Conservation (phyloP, 2,329 filamentous ascomycete species). For the Pseudodiploospora longispora region DNA sequence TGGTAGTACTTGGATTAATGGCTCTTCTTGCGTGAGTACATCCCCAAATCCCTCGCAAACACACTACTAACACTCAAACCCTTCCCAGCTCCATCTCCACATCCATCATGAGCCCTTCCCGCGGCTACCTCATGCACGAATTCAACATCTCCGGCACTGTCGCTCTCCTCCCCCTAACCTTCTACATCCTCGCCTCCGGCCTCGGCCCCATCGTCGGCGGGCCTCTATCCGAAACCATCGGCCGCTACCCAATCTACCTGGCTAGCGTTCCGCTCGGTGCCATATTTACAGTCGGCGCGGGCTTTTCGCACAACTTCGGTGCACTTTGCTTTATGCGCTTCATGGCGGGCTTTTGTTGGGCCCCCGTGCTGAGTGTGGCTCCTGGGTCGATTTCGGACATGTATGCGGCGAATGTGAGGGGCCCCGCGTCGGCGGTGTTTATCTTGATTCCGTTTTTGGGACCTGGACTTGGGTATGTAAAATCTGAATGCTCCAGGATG, state of each 20-base stretch:
- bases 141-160: constrained; percentile 48
- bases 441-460: constrained; percentile 46
- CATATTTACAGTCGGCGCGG: constrained; percentile 49
- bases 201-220: constrained; percentile 53
- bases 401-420: constrained; percentile 34
- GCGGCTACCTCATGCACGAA: constrained; percentile 36
- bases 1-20: constrained; percentile 28
- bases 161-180: constrained; percentile 49
- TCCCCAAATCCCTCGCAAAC: neutral
- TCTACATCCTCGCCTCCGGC: constrained; percentile 53
- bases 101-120: constrained; percentile 45
- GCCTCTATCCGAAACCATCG: constrained; percentile 50
- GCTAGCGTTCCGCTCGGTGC: constrained; percentile 37
- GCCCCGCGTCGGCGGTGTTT: constrained; percentile 34
- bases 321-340: constrained; percentile 47
- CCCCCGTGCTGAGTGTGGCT: constrained; percentile 40
- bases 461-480: constrained; percentile 39
- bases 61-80: neutral
- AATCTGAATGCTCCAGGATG: too few species aligned
- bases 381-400: constrained; percentile 43
- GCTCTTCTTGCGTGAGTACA: constrained; percentile 33
- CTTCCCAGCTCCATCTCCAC: constrained; percentile 40
- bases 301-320: constrained; percentile 40
- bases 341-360: constrained; percentile 44
- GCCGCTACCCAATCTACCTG: constrained; percentile 45